Conservation (phyloP, 441 rosid species). For the Pelargonium australe region DNA sequence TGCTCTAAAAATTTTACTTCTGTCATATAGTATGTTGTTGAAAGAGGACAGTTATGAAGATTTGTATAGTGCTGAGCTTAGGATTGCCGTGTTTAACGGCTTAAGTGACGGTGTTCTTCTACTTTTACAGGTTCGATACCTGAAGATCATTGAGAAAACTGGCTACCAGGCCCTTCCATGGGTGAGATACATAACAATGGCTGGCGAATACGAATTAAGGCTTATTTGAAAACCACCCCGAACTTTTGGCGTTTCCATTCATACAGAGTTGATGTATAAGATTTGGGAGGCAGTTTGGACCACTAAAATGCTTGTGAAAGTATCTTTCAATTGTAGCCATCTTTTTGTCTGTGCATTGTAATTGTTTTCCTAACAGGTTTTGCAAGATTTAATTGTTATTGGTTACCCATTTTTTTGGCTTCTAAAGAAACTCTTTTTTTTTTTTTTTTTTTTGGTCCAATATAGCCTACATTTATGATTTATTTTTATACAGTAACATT, state of each 20-base stretch:
- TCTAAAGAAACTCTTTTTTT: background rate
- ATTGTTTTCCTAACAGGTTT: conserved; percentile 9
- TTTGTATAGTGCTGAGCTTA: no score
- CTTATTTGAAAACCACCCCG: conserved; percentile 35
- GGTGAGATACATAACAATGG: conserved; percentile 87
- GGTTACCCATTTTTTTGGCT: background rate
- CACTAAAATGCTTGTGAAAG: background rate
- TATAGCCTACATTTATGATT: no score
- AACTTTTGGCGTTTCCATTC: background rate
- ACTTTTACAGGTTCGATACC: conserved; percentile 59
- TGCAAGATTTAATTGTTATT: background rate
- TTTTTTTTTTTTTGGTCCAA: no score
- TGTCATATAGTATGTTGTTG: no score
- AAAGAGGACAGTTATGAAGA: no score
- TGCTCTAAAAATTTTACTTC: no score
- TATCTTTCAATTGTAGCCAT: background rate
- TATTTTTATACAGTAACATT: no score
- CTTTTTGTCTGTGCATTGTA: conserved; percentile 13
- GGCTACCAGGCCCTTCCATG: conserved; percentile 89
- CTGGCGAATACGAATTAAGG: conserved; percentile 78
- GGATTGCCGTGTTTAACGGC: background rate
- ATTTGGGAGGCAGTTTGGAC: background rate
- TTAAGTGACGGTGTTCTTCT: conserved; percentile 12
- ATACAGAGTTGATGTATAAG: background rate
- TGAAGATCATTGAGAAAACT: conserved; percentile 78